Percentiles rank a stretch among this genome's conserved stretches.
These are phyloP conservation scores for Aspergillus ochraceoroseus DNA, from an alignment of 2,329 filamentous ascomycete genomes.

Conservation along the genomic window DNA sequence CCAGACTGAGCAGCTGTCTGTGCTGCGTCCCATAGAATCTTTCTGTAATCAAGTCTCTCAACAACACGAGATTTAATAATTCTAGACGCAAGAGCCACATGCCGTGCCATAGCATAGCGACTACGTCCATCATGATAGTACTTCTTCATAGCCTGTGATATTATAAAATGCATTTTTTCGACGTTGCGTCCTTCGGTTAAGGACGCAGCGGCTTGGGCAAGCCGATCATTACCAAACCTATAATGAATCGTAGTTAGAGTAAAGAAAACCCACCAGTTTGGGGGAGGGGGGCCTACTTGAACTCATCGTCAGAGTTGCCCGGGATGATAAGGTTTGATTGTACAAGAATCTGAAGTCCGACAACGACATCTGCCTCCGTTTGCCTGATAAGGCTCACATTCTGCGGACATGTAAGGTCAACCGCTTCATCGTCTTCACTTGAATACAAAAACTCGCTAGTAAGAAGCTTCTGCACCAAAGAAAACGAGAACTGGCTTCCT, in stretches of 20 bases:
- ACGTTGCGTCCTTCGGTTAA: constrained; percentile 63
- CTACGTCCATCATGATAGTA: constrained; percentile 60
- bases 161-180: constrained; percentile 83
- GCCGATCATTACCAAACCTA: constrained; percentile 82
- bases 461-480: constrained; percentile 70
- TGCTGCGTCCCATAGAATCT: constrained; percentile 73
- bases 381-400: constrained; percentile 51
- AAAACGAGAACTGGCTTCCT: constrained; percentile 78
- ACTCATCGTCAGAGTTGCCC: constrained; percentile 78
- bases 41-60: constrained; percentile 62
- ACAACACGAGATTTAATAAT: constrained; percentile 65
- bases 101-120: constrained; percentile 69
- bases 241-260: not conserved
- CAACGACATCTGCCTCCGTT: constrained; percentile 60
- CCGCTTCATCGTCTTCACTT: constrained; percentile 42
- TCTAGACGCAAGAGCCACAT: constrained; percentile 71
- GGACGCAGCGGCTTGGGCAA: constrained; percentile 67
- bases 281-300: constrained; percentile 44
- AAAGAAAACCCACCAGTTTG: not conserved
- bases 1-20: constrained; percentile 75
- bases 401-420: constrained; percentile 38
- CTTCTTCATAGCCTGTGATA: constrained; percentile 74
- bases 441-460: constrained; percentile 65
- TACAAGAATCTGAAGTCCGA: constrained; percentile 75
- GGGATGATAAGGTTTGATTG: constrained; percentile 75